Conservation (phyloP, 2,329 filamentous ascomycete species). For the Penicillium sp. region DNA sequence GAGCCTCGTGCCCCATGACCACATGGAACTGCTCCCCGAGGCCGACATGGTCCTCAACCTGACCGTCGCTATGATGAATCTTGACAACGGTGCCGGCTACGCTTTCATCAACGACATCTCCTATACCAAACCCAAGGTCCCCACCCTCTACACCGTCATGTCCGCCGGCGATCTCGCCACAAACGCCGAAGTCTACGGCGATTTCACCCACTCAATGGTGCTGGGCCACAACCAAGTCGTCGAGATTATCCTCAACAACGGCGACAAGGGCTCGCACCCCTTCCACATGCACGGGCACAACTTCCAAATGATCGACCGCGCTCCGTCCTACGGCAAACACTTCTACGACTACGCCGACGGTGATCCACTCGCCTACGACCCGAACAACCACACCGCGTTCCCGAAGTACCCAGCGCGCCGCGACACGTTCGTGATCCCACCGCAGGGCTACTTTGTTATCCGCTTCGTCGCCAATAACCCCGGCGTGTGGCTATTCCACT, state of each 20-base stretch:
- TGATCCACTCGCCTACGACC: conserved; percentile 32
- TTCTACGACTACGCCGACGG: conserved; percentile 52
- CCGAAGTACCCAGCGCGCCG: conserved; percentile 63
- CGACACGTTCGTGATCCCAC: conserved; percentile 67
- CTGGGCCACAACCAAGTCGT: conserved; percentile 43
- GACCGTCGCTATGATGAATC: conserved; percentile 68
- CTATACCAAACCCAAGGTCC: conserved; percentile 27
- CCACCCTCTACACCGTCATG: conserved; percentile 30
- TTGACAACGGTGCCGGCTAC: conserved; percentile 65
- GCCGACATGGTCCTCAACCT: conserved; percentile 59
- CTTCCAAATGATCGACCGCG: conserved; percentile 69
- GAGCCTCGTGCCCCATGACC: conserved; percentile 68
- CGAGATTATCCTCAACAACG: conserved; percentile 48
- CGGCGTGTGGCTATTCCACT: conserved; percentile 72
- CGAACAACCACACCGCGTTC: conserved; percentile 42
- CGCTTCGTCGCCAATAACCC: conserved; percentile 49
- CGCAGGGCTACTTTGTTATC: conserved; percentile 68
- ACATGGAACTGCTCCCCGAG: conserved; percentile 59
- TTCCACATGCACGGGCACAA: conserved; percentile 59
- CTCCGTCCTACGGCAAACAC: conserved; percentile 56
- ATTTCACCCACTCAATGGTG: conserved; percentile 58
- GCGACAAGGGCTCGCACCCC: conserved; percentile 47
- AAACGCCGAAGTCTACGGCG: conserved; percentile 64
- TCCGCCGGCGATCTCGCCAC: conserved; percentile 50
- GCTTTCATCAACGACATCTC: conserved; percentile 31